Evolutionary conservation across 345 rosid genomes (phyloP).

Genomic region (Moringa oleifera): DNA sequence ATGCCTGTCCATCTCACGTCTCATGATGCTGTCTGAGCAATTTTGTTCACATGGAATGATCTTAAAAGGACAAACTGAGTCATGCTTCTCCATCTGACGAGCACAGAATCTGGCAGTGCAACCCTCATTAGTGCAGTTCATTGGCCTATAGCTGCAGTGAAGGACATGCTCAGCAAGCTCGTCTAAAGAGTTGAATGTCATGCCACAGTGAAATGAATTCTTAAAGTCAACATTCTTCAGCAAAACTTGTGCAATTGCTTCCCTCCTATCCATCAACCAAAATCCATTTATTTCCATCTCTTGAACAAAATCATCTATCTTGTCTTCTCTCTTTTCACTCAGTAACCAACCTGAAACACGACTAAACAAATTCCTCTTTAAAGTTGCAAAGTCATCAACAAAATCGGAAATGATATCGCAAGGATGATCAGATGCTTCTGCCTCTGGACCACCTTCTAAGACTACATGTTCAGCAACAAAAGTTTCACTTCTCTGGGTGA

Average conservation of each 20-base stretch:
- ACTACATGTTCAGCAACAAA: conserved; percentile 73
- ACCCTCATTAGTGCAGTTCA: conserved; percentile 67
- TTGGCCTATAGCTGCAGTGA: conserved; percentile 52
- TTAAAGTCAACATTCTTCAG: conserved; percentile 76
- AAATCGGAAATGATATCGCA: conserved; percentile 57
- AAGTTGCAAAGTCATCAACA: conserved; percentile 65
- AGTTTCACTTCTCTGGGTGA: conserved; percentile 63
- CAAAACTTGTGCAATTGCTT: conserved; percentile 49
- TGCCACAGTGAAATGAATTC: conserved; percentile 55
- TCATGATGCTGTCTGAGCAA: conserved; percentile 58
- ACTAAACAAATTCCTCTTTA: conserved; percentile 66
- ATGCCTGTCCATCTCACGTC: conserved; percentile 87
- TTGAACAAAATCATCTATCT: conserved; percentile 75
- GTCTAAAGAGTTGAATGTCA: conserved; percentile 45
- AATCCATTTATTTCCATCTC: conserved; percentile 82
- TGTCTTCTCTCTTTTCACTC: conserved; percentile 84
- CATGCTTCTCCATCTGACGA: conserved; percentile 57
- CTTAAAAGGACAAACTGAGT: conserved; percentile 71
- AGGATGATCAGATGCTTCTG: conserved; percentile 62
- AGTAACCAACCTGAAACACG: conserved; percentile 83
- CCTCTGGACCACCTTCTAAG: conserved; percentile 40
- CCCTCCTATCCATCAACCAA: conserved; percentile 62
- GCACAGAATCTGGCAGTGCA: conserved; percentile 52
- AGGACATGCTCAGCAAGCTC: conserved; percentile 46
- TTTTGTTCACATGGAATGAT: conserved; percentile 77